Evolutionary conservation across 208 protist species (phyloP), one percentile per base, ranked within the genome.

Genomic region (Angomonas ambiguus): DNA sequence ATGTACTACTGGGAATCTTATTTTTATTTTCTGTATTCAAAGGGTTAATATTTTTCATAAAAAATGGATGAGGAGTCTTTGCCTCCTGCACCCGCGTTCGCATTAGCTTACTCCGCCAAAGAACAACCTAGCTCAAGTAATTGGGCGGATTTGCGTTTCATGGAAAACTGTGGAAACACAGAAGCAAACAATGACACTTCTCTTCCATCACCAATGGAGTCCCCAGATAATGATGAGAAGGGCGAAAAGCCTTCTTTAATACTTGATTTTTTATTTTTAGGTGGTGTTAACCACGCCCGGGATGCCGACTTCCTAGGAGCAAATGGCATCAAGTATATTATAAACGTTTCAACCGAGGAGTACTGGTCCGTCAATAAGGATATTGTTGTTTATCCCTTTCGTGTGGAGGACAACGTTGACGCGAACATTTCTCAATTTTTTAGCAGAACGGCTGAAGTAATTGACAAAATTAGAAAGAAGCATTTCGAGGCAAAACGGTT

Each of bases 321-420:
- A 10, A 71, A 93, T 66, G 56, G 89, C 51, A 88, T 95, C 32
- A 67, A 62, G 24, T 84, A 74, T 41, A 91, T 95, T 68, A 76
- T 95, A 56, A 95, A 95, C 67, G 78, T 95, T 6, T 95, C 87
- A 0, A 74, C 73, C 33, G 90, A 93, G 72, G 79, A 92, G 74
- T 95, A 95, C 69, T 93, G 85, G 83, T 90, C 84, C 18, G 84
- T 85, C 0, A 79, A 91, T 51, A 72, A 74, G 30, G 33, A 62
- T 31, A 74, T 89, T 27, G 65, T 79, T 18, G 83, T 93, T 45
- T 68, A 83, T 25, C 78, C 83, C 16, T 95, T 92, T 78, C 73
- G 73, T 22, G 68, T 92, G 0, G 76, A 89, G 5, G 90, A 95
- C 76, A 73, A 59, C 24, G 74, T 69, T 18, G 76, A 82, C 51